These are phyloP conservation scores for Akanthomyces uredinophilus DNA, from an alignment of 2,329 filamentous ascomycete genomes.

Conservation along the genomic window DNA sequence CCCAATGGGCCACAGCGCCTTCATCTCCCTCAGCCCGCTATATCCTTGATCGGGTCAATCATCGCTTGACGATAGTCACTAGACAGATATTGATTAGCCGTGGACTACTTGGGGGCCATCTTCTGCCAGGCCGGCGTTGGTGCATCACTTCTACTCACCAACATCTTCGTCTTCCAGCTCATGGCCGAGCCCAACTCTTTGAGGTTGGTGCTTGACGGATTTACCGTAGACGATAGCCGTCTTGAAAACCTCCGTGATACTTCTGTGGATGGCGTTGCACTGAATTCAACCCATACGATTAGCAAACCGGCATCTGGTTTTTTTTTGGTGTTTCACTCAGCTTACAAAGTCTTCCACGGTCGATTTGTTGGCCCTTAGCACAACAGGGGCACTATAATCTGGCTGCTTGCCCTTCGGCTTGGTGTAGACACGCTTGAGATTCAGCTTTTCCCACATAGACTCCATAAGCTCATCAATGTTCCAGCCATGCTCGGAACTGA, in stretches of 20 bases:
- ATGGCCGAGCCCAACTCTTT: slow-evolving; percentile 85
- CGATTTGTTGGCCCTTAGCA: slow-evolving; percentile 73
- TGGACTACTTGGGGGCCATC: background rate
- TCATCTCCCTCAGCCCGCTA: slow-evolving; percentile 23
- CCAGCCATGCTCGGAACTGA: slow-evolving; percentile 97
- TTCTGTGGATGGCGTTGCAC: slow-evolving; percentile 97
- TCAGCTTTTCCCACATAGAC: slow-evolving; percentile 97
- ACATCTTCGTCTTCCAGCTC: slow-evolving; percentile 97
- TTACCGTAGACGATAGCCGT: slow-evolving; percentile 94
- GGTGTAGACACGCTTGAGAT: slow-evolving; percentile 87
- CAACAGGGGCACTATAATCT: slow-evolving; percentile 87
- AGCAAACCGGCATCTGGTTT: slow-evolving; percentile 20
- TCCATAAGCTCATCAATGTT: slow-evolving; percentile 96
- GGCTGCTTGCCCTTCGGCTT: slow-evolving; percentile 95
- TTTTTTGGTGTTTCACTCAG: slow-evolving; percentile 21
- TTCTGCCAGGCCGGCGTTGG: background rate
- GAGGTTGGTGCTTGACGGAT: slow-evolving; percentile 97
- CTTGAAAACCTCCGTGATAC: slow-evolving; percentile 93
- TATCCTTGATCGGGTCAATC: slow-evolving; percentile 26
- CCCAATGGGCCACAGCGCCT: slow-evolving; percentile 10
- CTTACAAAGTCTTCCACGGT: slow-evolving; percentile 97
- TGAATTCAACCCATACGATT: slow-evolving; percentile 39
- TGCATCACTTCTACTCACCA: slow-evolving; percentile 51
- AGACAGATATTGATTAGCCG: slow-evolving; percentile 22
- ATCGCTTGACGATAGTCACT: slow-evolving; percentile 63